Evolutionary conservation across 2,329 filamentous ascomycete genomes (phyloP).

Genomic region (Emydomyces testavorans): DNA sequence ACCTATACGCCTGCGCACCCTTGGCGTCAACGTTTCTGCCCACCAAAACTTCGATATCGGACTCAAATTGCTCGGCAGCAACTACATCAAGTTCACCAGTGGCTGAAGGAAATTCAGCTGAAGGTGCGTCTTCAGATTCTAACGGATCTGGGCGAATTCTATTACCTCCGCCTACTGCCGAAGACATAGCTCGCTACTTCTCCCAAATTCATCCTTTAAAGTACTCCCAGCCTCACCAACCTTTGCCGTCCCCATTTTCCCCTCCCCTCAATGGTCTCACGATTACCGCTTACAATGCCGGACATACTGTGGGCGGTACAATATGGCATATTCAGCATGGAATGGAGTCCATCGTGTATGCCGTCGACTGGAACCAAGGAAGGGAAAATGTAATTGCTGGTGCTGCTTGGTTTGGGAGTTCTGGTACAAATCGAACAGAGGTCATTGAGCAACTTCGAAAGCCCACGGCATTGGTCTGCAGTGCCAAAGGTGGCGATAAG

Average conservation of each 20-base stretch:
- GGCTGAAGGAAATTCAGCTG: constrained; percentile 21
- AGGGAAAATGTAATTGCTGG: constrained; percentile 88
- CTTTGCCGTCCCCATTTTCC: constrained; percentile 73
- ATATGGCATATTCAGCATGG: constrained; percentile 99
- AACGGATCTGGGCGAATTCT: constrained; percentile 38
- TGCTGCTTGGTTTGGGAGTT: constrained; percentile 82
- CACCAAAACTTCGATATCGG: constrained; percentile 51
- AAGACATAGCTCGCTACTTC: constrained; percentile 90
- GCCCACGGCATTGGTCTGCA: constrained; percentile 87
- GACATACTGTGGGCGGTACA: constrained; percentile 88
- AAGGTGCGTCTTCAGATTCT: constrained; percentile 26
- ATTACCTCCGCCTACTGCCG: constrained; percentile 59
- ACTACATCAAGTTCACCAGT: constrained; percentile 23
- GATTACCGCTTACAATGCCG: constrained; percentile 92
- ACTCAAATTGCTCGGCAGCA: constrained; percentile 19
- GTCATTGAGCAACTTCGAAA: constrained; percentile 89
- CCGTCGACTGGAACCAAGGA: constrained; percentile 97
- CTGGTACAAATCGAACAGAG: constrained; percentile 67
- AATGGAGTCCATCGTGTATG: constrained; percentile 92
- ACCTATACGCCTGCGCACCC: constrained; percentile 81
- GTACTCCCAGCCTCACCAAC: constrained; percentile 92
- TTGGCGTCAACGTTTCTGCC: constrained; percentile 78
- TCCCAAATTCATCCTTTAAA: constrained; percentile 82
- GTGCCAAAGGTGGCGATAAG: constrained; percentile 66
- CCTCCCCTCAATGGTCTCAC: constrained; percentile 82